Evolutionary conservation across 2,329 filamentous ascomycete species (phyloP).

Genomic region (Salinomyces thailandicus): DNA sequence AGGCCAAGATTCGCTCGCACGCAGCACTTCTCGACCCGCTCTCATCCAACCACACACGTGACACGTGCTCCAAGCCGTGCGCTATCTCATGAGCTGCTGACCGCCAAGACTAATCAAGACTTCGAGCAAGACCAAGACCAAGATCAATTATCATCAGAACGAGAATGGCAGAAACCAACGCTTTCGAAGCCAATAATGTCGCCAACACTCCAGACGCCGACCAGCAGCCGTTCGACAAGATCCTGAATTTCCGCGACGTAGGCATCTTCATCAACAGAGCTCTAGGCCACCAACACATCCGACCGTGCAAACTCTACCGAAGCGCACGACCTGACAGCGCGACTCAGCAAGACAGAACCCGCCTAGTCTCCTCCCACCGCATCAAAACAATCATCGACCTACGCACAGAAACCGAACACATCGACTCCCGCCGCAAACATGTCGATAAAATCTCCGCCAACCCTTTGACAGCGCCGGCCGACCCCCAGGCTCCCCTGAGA

Average conservation of each 20-base stretch:
- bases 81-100: too few relatives aligned
- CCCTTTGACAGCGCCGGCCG: constrained; percentile 36
- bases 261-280: constrained; percentile 55
- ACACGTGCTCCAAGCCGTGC: too few relatives aligned
- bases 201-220: background rate
- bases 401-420: constrained; percentile 52
- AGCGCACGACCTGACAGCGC: constrained; percentile 52
- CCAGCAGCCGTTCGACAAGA: constrained; percentile 38
- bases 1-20: too few relatives aligned
- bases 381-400: constrained; percentile 70
- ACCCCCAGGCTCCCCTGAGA: constrained; percentile 40
- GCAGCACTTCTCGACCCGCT: too few relatives aligned
- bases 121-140: too few relatives aligned
- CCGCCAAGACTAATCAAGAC: too few relatives aligned
- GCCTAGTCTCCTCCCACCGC: constrained; percentile 49
- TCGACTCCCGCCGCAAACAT: constrained; percentile 44
- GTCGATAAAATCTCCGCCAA: constrained; percentile 37
- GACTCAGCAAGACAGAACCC: constrained; percentile 50
- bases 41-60: too few relatives aligned
- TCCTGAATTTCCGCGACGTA: constrained; percentile 71
- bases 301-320: constrained; percentile 16
- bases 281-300: constrained; percentile 36
- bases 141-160: too few relatives aligned
- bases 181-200: background rate
- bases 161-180: too few relatives aligned